Evolutionary conservation across 345 rosid genomes (phyloP), one percentile per base, ranked within the genome.

Genomic region (Eucalyptus regnans): DNA sequence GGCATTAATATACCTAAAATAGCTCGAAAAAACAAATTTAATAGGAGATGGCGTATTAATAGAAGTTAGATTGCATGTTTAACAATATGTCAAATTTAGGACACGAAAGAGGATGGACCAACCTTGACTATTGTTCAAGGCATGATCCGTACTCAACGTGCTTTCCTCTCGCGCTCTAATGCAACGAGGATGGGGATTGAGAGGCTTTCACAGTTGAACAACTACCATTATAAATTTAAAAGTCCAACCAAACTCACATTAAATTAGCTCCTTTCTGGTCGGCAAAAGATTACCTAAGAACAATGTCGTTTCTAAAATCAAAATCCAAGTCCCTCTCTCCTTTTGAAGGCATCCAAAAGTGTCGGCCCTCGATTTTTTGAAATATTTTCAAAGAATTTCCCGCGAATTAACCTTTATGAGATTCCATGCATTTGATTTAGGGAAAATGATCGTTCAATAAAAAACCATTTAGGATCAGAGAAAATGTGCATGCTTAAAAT

Each of bases 351-450:
- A 22, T 68, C 23, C 7, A 68, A 68, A 33, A 10, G 22, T 33
- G 23, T 17, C 1, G 13, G 8, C 41, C 22, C 76, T 64, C 10
- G 7, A 15, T 22, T 20, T 62, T 68, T 33, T 18, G 25, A 20
- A 52, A 52, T 20, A 8, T 20, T 52, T 52, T 52, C 58, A 20
- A 20, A 52, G 29, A 56, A 23, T 23, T 4, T 56, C 12, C 2
- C 0, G 14, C 5, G 1, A 37, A 37, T 41, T 20, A 10, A 71
- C 43, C 23, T 52, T 52, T 52, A 0, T 7, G 10, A 52, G 58
- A 52, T 52, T 52, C 25, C 58, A 20, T 52, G 58, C 58, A 8
- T 52, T 52, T 52, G 58, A 52, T 52, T 52, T 8, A 20, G 2
- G 25, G 23, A 52, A 18, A 52, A 52, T 52, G 58, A 8, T 52